These are phyloP conservation scores for Ogataea paraovalis DNA, from an alignment of 805 yeast genomes.

Conservation along the genomic window DNA sequence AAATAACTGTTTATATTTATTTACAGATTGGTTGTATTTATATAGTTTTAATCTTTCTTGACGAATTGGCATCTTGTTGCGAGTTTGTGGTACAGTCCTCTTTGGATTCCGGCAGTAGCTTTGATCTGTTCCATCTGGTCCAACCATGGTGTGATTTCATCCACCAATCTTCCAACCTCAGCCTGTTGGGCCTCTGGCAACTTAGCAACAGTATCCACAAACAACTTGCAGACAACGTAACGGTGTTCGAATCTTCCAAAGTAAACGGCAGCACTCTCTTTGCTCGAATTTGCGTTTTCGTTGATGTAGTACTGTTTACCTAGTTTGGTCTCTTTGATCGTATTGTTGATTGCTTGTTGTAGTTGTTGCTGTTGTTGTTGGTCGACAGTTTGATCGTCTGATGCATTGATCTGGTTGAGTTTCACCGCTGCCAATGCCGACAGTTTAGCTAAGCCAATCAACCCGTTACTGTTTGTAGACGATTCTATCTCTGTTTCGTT, in stretches of 20 bases:
- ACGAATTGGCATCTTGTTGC: neutral
- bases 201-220: constrained; percentile 10
- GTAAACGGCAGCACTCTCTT: constrained; percentile 4
- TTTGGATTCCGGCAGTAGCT: constrained; percentile 5
- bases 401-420: neutral
- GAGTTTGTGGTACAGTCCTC: constrained; percentile 5
- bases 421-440: neutral
- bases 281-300: constrained; percentile 3
- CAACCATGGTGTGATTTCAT: constrained; percentile 11
- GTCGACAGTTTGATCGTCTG: neutral
- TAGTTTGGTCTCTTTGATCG: neutral
- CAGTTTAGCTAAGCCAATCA: neutral
- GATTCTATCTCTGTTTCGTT: neutral
- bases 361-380: constrained; percentile 2
- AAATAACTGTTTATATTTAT: neutral
- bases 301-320: neutral
- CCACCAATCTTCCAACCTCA: constrained; percentile 7
- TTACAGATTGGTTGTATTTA: neutral
- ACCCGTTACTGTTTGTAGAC: neutral
- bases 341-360: neutral
- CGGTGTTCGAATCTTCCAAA: constrained; percentile 15
- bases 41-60: neutral
- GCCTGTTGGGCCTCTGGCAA: constrained; percentile 11
- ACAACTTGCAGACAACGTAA: constrained; percentile 15
- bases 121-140: constrained; percentile 14